Conservation (phyloP, 345 rosid genomes). For the Sonneratia caseolaris region DNA sequence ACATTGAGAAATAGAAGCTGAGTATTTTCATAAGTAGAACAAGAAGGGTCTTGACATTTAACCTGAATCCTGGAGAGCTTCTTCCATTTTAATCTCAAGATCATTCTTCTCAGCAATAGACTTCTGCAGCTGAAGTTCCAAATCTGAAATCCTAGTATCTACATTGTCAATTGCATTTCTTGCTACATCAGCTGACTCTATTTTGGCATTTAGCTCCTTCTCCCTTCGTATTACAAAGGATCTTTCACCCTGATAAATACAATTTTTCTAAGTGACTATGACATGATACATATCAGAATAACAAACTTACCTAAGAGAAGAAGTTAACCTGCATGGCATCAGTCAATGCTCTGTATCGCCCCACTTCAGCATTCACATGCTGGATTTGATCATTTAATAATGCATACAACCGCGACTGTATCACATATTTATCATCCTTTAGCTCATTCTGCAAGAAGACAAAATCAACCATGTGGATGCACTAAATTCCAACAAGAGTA, state of each 20-base stretch:
- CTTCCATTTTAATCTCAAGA: constrained; percentile 75
- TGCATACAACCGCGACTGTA: constrained; percentile 52
- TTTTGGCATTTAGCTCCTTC: constrained; percentile 59
- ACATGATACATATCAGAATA: constrained; percentile 11
- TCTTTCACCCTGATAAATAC: constrained; percentile 63
- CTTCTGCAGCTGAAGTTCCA: constrained; percentile 64
- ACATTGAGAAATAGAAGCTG: constrained; percentile 7
- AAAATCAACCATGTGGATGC: constrained; percentile 12
- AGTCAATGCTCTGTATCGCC: constrained; percentile 47
- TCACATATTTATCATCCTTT: constrained; percentile 70
- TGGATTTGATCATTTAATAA: constrained; percentile 72
- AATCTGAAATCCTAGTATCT: constrained; percentile 54
- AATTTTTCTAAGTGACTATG: constrained; percentile 18
- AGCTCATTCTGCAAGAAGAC: constrained; percentile 48
- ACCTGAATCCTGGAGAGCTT: constrained; percentile 82
- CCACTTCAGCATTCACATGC: constrained; percentile 69
- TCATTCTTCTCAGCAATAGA: constrained; percentile 77
- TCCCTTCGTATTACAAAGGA: constrained; percentile 61
- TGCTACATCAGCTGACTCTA: constrained; percentile 57
- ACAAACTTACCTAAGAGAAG: constrained; percentile 16
- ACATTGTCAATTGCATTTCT: constrained; percentile 33
- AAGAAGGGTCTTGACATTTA: constrained; percentile 4
- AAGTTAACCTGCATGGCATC: constrained; percentile 65
- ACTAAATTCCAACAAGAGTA: not conserved
- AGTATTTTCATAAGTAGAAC: constrained; percentile 1